A percentile compares a stretch with the other conserved stretches of the same genome.
Evolutionary conservation across 169 alveolate species (phyloP).

Genomic region (Cryptosporidium tyzzeri): DNA sequence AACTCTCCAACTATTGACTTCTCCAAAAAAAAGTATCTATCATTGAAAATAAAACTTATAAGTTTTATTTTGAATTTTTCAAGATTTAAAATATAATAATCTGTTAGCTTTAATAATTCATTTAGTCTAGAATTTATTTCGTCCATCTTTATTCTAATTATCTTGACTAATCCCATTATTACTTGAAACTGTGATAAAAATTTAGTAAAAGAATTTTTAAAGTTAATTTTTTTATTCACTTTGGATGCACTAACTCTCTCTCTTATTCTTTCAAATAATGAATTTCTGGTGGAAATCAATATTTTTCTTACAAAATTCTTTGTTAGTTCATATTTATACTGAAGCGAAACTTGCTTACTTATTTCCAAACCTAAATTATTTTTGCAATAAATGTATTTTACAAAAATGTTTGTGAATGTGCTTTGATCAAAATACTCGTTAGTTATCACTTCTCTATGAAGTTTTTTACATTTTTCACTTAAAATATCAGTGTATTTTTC

Average conservation of each 20-base stretch:
- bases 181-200: conserved; percentile 50
- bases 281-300: conserved; percentile 43
- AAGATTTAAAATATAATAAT: conserved; percentile 21
- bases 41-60: conserved; percentile 35
- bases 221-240: not conserved
- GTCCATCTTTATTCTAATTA: conserved; percentile 18
- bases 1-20: conserved; percentile 21
- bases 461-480: conserved; percentile 15
- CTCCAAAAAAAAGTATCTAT: conserved; percentile 8
- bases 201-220: conserved; percentile 3
- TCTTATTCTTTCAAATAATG: conserved; percentile 34
- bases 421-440: conserved; percentile 5
- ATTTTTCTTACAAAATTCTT: conserved; percentile 27
- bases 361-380: conserved; percentile 15
- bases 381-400: conserved; percentile 27
- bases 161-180: conserved; percentile 30
- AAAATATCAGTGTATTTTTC: conserved; percentile 13
- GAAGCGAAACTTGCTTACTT: conserved; percentile 22
- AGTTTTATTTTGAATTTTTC: conserved; percentile 49
- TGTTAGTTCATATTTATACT: conserved; percentile 22
- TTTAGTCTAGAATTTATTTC: not conserved
- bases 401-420: not conserved
- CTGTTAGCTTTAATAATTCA: not conserved
- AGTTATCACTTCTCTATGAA: conserved; percentile 33
- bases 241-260: conserved; percentile 23